Base-by-base conservation (phyloP, 2,329 filamentous ascomycete species). In the Alternaria solani region DNA sequence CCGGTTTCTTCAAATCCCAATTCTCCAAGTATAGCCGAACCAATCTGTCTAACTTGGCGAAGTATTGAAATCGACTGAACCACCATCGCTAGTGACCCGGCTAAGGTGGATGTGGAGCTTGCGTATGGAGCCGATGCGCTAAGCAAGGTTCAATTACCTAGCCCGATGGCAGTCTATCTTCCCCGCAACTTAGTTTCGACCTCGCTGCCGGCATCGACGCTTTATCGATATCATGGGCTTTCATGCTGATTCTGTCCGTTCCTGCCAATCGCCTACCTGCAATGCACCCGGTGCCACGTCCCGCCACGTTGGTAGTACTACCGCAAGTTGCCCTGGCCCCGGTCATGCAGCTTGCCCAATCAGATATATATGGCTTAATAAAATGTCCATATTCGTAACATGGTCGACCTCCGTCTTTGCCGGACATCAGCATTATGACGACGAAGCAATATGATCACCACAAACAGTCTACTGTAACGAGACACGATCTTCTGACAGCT, bases 101-200 rank as follows among this genome's bases (percentile, higher is more conserved):
- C 14, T 43, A 34, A 43, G 51, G 18, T 26, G 12, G 9, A 42
- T 30, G 34, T 49, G 43, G 14, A 36, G 25, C 32, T 46, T 47
- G 12, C 41, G 28, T 30, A 52, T 23, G 34, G 32, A 42, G 6
- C 39, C 53, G 44, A 47, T 23, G 46, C 26, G 32, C 46, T 57
- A 57, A 52, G 34, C 46, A 56, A 51, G 39, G 52, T n/a, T 39
- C n/a, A 34, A 34, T 52, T 42, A 39, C 43, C 52, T 56, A 49
- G 39, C 18, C 23, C 30, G 32, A 39, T 44, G 30, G 28, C 41
- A 51, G n/a, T 3, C 52, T 51, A 25, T 23, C 14, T 55, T 51
- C 51, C 52, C 57, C 51, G 52, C 57, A 51, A 51, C 38, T 55
- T 23, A 55, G 39, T 51, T 32, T 28, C 52, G 20, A 54, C 18